Evolutionary conservation across 225 moss, liverwort and hornwort genomes (phyloP).

Genomic region (Antitrichia curtipendula): DNA sequence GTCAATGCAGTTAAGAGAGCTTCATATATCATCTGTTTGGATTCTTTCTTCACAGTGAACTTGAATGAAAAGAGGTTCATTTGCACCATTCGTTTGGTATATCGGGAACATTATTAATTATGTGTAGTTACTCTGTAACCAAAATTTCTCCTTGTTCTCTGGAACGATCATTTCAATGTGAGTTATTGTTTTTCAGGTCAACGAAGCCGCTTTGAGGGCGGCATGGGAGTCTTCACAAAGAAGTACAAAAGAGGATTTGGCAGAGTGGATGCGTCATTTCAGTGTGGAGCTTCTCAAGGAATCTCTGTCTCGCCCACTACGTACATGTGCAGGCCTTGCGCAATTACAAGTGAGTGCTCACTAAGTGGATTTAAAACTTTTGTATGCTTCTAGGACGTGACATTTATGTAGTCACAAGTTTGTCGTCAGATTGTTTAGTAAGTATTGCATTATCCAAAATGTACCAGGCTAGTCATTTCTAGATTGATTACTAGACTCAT

Average conservation of each 20-base stretch:
- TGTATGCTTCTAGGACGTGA: not conserved
- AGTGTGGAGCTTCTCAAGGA: constrained; percentile 97
- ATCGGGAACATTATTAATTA: not conserved
- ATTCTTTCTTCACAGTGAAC: not conserved
- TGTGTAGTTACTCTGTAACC: not conserved
- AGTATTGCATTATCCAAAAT: not conserved
- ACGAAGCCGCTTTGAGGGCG: constrained; percentile 66
- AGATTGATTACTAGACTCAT: no score
- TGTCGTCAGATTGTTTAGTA: not conserved
- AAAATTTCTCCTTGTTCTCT: not conserved
- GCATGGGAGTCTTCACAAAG: constrained; percentile 97
- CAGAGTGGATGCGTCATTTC: constrained; percentile 99
- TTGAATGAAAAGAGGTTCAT: not conserved
- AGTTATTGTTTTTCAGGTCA: constrained; percentile 38
- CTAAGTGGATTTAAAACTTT: not conserved
- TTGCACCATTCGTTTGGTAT: not conserved
- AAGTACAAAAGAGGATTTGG: constrained; percentile 98
- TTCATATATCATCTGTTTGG: not conserved
- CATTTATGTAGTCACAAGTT: not conserved
- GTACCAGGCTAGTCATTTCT: not conserved
- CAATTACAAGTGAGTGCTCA: constrained; percentile 62
- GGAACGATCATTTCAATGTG: not conserved
- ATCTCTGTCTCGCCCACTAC: constrained; percentile 85
- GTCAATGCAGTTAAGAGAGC: not conserved
- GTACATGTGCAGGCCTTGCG: constrained; percentile 91